Percentiles rank a stretch among this genome's conserved stretches.
Conservation (phyloP, 805 yeast genomes). For the Wickerhamomyces hampshirensis region DNA sequence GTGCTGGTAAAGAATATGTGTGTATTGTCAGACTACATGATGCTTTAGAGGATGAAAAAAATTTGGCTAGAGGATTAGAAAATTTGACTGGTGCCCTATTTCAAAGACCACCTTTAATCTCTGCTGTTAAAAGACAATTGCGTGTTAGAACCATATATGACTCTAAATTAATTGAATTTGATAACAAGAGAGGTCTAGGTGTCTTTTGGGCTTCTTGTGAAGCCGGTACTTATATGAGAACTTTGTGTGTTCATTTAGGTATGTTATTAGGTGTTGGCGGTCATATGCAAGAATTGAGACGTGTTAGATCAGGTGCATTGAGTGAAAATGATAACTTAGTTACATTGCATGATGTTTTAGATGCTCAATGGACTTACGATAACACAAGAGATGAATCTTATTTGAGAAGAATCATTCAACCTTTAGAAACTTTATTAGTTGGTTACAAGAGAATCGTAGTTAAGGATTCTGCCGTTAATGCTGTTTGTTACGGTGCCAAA, state of each 20-base stretch:
- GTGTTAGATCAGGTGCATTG: slow-evolving; percentile 97
- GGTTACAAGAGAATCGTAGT: slow-evolving; percentile 98
- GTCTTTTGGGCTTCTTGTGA: slow-evolving; percentile 99
- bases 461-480: slow-evolving; percentile 91
- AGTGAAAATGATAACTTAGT: slow-evolving; percentile 88
- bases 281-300: slow-evolving; percentile 99
- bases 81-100: slow-evolving; percentile 97
- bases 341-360: slow-evolving; percentile 94
- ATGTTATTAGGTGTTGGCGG: slow-evolving; percentile 99
- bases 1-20: slow-evolving; percentile 99
- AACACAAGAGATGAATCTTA: slow-evolving; percentile 96
- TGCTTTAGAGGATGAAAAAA: slow-evolving; percentile 85
- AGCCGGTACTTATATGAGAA: slow-evolving; percentile 99
- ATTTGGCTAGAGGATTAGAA: slow-evolving; percentile 80
- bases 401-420: slow-evolving; percentile 89
- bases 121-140: slow-evolving; percentile 98
- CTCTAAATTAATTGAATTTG: slow-evolving; percentile 92
- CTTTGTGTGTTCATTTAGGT: slow-evolving; percentile 97
- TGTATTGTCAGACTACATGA: slow-evolving; percentile 96
- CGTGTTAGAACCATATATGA: slow-evolving; percentile 98
- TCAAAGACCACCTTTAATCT: slow-evolving; percentile 98
- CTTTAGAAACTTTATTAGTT: slow-evolving; percentile 86
- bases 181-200: slow-evolving; percentile 92
- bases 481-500: slow-evolving; percentile 98
- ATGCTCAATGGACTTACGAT: slow-evolving; percentile 97